Percentiles rank a stretch among this genome's conserved stretches.
These are phyloP conservation scores for Croton laevigatus DNA, from an alignment of 441 rosid genomes.

Conservation along the genomic window DNA sequence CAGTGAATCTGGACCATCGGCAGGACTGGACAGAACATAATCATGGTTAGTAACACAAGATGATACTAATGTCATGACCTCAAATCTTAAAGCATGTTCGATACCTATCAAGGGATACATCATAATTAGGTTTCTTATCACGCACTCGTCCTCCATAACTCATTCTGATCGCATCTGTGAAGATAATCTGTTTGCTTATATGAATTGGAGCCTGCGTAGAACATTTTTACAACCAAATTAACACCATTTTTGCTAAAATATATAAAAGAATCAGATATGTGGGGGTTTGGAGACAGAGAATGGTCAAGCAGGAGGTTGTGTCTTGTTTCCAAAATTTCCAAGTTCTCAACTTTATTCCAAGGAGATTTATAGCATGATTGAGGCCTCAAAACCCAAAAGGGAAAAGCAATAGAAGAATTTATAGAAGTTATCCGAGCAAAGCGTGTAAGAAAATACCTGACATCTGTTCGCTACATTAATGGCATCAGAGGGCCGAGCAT, in stretches of 20 bases:
- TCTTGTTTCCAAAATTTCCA: neutral
- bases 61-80: constrained; percentile 6
- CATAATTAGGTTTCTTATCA: constrained; percentile 52
- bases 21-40: constrained; percentile 52
- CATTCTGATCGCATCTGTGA: constrained; percentile 70
- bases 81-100: neutral
- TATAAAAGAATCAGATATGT: neutral
- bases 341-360: too few relatives aligned
- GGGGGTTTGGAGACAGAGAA: neutral
- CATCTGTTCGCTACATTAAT: constrained; percentile 79
- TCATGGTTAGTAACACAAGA: constrained; percentile 31
- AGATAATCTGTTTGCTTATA: constrained; percentile 70
- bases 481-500: constrained; percentile 93
- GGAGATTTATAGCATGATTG: neutral
- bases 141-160: constrained; percentile 60
- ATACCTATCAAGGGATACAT: constrained; percentile 84
- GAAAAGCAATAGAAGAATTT: neutral
- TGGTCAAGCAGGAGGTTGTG: neutral
- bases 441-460: constrained; percentile 44
- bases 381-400: neutral
- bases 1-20: constrained; percentile 64
- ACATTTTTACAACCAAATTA: constrained; percentile 19
- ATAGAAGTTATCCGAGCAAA: constrained; percentile 1
- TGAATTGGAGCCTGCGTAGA: constrained; percentile 75
- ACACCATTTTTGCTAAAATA: neutral